Conservation (phyloP, 1,139 yeast species). For the Protomyces arabidopsidicola region DNA sequence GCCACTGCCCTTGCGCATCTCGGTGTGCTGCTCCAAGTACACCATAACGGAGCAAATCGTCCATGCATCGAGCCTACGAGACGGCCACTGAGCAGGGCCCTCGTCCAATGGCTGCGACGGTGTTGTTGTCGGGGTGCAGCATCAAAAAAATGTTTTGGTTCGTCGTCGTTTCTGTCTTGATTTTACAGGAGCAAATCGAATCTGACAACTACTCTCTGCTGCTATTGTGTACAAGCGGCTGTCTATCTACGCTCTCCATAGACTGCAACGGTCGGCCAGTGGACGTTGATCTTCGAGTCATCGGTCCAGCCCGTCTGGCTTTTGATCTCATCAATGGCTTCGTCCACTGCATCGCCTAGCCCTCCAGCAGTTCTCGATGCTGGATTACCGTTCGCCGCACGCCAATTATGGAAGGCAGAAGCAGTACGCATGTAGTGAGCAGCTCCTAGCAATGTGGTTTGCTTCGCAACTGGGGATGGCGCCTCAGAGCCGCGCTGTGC, state of each 20-base stretch:
- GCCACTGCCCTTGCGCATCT: not conserved
- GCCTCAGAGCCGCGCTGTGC: conserved; percentile 38
- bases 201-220: not conserved
- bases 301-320: conserved; percentile 46
- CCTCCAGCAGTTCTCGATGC: conserved; percentile 31
- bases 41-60: not conserved
- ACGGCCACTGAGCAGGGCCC: too few relatives aligned
- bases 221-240: not conserved
- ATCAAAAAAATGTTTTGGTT: not conserved
- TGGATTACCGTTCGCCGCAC: conserved; percentile 40
- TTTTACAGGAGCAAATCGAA: not conserved
- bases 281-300: conserved; percentile 46
- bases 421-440: conserved; percentile 55
- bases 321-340: conserved; percentile 47
- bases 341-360: conserved; percentile 38
- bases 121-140: not conserved
- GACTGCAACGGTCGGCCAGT: conserved; percentile 58
- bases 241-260: not conserved
- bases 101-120: not conserved
- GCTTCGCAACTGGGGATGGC: conserved; percentile 45
- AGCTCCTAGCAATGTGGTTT: conserved; percentile 47
- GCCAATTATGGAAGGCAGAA: conserved; percentile 71
- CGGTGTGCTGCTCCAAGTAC: not conserved
- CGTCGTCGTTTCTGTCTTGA: not conserved
- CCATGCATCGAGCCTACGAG: not conserved